Evolutionary conservation across 2,329 filamentous ascomycete genomes (phyloP), one percentile per base, ranked within the genome.

Genomic region (Paraphaeosphaeria sporulosa): DNA sequence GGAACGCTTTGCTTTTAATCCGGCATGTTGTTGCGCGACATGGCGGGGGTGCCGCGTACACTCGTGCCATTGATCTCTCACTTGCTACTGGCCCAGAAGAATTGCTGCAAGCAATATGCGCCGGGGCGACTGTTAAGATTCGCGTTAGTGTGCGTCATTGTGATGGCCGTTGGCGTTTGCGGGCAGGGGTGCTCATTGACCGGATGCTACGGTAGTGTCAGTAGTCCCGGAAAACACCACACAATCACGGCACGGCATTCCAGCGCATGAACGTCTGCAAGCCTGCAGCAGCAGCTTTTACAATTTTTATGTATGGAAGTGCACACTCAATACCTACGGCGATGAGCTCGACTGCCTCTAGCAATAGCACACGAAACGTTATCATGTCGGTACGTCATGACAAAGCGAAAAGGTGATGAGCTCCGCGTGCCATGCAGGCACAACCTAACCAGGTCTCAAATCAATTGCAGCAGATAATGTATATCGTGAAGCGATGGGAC

Each of bases 141-240:
- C 40, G 32, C 46, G 53, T 17, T 62, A 21, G 40, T 50, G 27
- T 62, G 57, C 64, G 64, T 68, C 66, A 68, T 58, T 9, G 65
- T 63, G 61, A 68, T 64, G 44, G 27, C 13, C 21, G 30, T n/a
- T 49, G 6, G 47, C 47, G 59, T 17, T 58, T 27, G 56, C 15
- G n/a, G 3, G 19, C 49, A 40, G 50, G 57, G 49, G 17, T 49
- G 30, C 40, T 42, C 2, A 52, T 19, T 40, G 58, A 1, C 23
- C 38, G 17, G 51, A 30, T 49, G 17, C 23, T 46, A n/a, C n/a
- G n/a, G n/a, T n/a, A 27, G 49, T 38, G 15, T 19, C 19, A 12
- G n/a, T 23, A 25, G 30, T 19, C 30, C 21, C 49, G 36, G 10
- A 40, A 47, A 52, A 40, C 36, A 34, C 27, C 53, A 47, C 8